Evolutionary conservation across 768 basidiomycete genomes (phyloP), one percentile per base, ranked within the genome.

Genomic region (Exidia glandulosa): DNA sequence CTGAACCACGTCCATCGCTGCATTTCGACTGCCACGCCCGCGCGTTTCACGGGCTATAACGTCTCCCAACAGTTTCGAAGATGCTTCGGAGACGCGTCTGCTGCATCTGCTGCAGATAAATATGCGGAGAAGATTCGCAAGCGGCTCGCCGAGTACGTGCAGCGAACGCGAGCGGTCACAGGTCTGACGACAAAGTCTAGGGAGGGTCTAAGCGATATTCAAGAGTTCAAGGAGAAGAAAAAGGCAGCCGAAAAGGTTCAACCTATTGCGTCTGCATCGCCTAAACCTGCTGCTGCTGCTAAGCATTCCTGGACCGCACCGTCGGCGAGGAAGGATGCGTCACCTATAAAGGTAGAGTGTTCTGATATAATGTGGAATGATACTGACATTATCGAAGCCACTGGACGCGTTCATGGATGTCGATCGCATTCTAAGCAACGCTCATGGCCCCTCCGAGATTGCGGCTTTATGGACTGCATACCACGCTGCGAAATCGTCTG

Each of bases 391-490:
- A 50, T 56, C 57, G 45, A 23, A 97, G 95, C 86, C 93, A 10
- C 78, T 98, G 25, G 81, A 84, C 3, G 82, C 79, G 9, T 86
- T 96, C 62, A 75, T 97, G 65, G 93, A 96, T 70, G 70, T 94
- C 13, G 74, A 82, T 23, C 81, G 83, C 58, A 72, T 94, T 27
- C 66, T 89, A 60, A 74, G 80, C 29, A 79, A 80, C 10, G 81
- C 87, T 1, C 88, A 91, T 69, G 85, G 87, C 2, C 59, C 83
- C 4, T 80, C 81, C 10, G 88, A 90, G 68, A 80, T 99, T 65
- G 80, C 86, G 3, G 79, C 85, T 0, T 77, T 97, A 0, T 98
- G 95, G 95, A 89, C 83, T 2, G 80, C 88, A 0, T 97, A 94
- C 67, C 94, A 98, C 69, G 79, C 83, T 14, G 83, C 88, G 3